Evolutionary conservation across 371 early-diverging fungal genomes (phyloP).

Genomic region (Mucor indicus): DNA sequence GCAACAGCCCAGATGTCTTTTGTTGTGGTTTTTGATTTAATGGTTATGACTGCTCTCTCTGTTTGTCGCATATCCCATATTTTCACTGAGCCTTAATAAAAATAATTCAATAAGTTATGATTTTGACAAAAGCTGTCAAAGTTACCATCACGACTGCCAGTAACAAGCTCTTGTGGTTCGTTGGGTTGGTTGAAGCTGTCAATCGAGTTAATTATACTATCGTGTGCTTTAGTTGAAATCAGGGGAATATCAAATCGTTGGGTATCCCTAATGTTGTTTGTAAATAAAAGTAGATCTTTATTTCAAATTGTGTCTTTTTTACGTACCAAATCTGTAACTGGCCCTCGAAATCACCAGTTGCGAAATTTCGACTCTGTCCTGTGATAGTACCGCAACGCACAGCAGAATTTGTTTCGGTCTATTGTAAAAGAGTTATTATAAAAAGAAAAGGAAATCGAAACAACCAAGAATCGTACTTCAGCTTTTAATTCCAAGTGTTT

Average conservation of each 20-base stretch:
- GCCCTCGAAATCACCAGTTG: conserved; percentile 79
- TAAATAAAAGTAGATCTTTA: background rate
- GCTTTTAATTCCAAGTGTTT: conserved; percentile 44
- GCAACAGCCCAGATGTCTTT: conserved; percentile 79
- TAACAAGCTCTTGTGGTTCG: conserved; percentile 63
- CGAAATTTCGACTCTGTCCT: conserved; percentile 54
- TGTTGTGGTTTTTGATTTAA: conserved; percentile 45
- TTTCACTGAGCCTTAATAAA: conserved; percentile 57
- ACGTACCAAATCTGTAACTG: conserved; percentile 59
- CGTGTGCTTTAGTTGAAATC: conserved; percentile 64
- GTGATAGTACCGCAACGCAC: conserved; percentile 67
- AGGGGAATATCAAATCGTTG: conserved; percentile 62
- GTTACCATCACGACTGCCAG: conserved; percentile 74
- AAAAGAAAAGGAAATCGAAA: background rate
- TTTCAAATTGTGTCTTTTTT: background rate
- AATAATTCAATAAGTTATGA: background rate
- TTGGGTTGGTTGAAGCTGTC: conserved; percentile 61
- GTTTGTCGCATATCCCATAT: conserved; percentile 79
- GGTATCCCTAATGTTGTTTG: conserved; percentile 55
- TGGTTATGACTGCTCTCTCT: conserved; percentile 62
- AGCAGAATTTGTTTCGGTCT: conserved; percentile 52
- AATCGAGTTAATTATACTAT: conserved; percentile 72
- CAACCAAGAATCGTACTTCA: conserved; percentile 32
- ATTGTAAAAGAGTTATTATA: background rate
- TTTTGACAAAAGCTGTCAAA: background rate